A percentile compares a stretch with the other conserved stretches of the same genome.
Evolutionary conservation across 1,139 yeast genomes (phyloP).

Genomic region (Geotrichum candidum): DNA sequence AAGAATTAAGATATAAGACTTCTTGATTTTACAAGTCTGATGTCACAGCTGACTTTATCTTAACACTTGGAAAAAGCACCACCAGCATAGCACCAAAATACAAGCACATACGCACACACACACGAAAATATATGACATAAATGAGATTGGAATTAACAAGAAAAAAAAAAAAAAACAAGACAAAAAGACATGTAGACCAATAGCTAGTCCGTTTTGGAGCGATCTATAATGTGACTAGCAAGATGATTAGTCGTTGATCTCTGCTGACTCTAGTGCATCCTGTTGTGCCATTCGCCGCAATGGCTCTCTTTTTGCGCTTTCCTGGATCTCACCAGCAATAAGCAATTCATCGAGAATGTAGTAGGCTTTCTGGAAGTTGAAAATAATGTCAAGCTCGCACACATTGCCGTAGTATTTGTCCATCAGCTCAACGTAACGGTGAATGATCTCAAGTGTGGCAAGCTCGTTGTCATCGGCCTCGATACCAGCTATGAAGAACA

Average conservation of each 20-base stretch:
- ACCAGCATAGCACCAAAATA: not conserved
- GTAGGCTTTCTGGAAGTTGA: constrained; percentile 91
- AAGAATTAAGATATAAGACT: not conserved
- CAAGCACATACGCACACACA: not conserved
- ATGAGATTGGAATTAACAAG: not conserved
- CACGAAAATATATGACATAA: not conserved
- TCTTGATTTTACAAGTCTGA: not conserved
- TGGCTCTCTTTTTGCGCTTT: constrained; percentile 75
- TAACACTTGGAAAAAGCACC: not conserved
- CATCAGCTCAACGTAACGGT: constrained; percentile 93
- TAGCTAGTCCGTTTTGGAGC: not conserved
- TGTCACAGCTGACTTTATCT: not conserved
- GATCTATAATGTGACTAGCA: not conserved
- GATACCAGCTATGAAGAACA: constrained; percentile 83
- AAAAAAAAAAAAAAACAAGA: not conserved
- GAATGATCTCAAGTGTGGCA: constrained; percentile 77
- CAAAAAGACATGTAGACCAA: not conserved
- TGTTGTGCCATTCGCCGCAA: constrained; percentile 71
- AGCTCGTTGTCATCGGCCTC: constrained; percentile 83
- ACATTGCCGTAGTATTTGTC: constrained; percentile 96
- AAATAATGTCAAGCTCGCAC: constrained; percentile 78
- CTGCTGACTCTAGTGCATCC: constrained; percentile 66
- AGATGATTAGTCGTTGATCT: constrained; percentile 40
- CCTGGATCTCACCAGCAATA: constrained; percentile 76
- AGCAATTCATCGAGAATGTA: constrained; percentile 84